Base-by-base conservation (phyloP, 805 yeast species). In the Kazachstania taianensis region DNA sequence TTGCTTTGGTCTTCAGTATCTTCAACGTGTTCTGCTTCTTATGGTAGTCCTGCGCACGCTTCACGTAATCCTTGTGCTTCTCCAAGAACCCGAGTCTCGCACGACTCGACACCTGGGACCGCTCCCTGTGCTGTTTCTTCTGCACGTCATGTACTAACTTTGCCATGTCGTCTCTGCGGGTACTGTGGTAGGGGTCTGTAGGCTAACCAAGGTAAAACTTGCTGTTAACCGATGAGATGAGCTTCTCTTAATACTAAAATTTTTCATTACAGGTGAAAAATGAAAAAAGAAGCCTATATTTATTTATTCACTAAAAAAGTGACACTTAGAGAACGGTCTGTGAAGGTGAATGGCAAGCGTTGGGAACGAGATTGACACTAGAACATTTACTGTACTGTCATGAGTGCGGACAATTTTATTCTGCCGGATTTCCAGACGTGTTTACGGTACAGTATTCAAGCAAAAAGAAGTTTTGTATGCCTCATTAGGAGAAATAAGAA, bases 121-220 rank as follows among this genome's bases (percentile, higher is more conserved):
- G 75, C 65, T 92, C 98, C 40, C 86, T 68, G 53, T 92, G 98
- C 66, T 92, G 97, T 54, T 85, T 92, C 67, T 94, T 92, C 60
- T 89, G 96, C 8, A 89, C 78, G 53, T 85, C 82, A 57, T 87
- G 96, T 9, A 81, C 89, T 23, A 81, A 63, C 45, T 79, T 81
- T 24, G 81, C 81, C 94, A 83, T 83, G 20, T 14, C 28, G 5
- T 8, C 32, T 29, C n/a, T n/a, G n/a, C n/a, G n/a, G n/a, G n/a
- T n/a, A n/a, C n/a, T n/a, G n/a, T n/a, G n/a, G n/a, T n/a, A n/a
- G n/a, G n/a, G n/a, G n/a, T n/a, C n/a, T n/a, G n/a, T n/a, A n/a
- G n/a, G n/a, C n/a, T n/a, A n/a, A n/a, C n/a, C n/a, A n/a, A n/a
- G n/a, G n/a, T n/a, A n/a, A n/a, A n/a, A n/a, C n/a, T n/a, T n/a